Percentiles rank a stretch among this genome's conserved stretches.
Conservation (phyloP, 805 yeast species). For the Candida ficus region DNA sequence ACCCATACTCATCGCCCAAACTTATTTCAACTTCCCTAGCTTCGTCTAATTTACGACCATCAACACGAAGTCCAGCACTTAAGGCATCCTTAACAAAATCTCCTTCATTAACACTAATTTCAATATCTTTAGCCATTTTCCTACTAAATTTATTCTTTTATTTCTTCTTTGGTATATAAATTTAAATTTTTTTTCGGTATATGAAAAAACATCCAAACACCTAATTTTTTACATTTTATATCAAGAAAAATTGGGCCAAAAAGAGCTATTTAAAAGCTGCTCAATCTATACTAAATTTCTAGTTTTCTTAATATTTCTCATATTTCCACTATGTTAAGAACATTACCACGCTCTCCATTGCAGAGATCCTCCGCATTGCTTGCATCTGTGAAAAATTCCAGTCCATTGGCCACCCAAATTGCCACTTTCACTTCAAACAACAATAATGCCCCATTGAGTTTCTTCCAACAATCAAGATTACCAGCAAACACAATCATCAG, state of each 20-base stretch:
- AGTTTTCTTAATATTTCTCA: no score
- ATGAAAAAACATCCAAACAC: constrained; percentile 7
- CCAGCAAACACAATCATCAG: constrained; percentile 74
- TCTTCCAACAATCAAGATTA: constrained; percentile 54
- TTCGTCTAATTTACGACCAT: constrained; percentile 61
- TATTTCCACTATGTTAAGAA: background rate
- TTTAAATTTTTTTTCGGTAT: background rate
- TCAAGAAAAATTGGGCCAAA: no score
- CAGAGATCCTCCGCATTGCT: no score
- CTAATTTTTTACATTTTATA: background rate
- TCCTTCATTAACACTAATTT: constrained; percentile 58
- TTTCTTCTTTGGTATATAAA: background rate
- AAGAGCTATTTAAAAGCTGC: no score
- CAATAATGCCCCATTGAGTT: constrained; percentile 33
- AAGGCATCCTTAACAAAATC: constrained; percentile 59
- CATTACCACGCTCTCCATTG: background rate
- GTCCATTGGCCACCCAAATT: background rate
- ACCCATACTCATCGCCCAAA: constrained; percentile 72
- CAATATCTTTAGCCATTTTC: constrained; percentile 58
- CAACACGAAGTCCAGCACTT: constrained; percentile 56
- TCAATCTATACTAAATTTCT: no score
- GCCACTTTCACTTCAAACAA: background rate
- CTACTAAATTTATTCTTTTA: background rate
- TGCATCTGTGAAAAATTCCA: no score
- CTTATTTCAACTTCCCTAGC: constrained; percentile 60